phyloP scores from a whole-genome alignment of 306 rosid species.

The Corylus americana region DNA sequence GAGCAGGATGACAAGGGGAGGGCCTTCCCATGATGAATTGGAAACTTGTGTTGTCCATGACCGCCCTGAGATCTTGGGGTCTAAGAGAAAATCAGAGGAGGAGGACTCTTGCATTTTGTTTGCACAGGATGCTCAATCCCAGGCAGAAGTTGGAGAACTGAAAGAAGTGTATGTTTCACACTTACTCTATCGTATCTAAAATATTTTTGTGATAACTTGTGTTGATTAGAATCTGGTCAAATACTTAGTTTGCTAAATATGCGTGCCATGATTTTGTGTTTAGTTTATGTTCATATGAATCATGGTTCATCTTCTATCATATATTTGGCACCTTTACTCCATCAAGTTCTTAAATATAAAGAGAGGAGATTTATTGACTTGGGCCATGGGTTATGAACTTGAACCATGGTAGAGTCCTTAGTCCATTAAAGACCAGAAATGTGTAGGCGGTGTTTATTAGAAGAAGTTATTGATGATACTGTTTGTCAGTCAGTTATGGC shows the following conservation, averaged over 20 bases:
- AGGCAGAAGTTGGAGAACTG: slow-evolving; percentile 58
- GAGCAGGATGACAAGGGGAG: slow-evolving; percentile 28
- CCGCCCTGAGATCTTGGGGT: slow-evolving; percentile 33
- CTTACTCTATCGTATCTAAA: slow-evolving; percentile 12
- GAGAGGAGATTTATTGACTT: slow-evolving; percentile 9
- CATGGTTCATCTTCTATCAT: background rate
- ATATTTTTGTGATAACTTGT: background rate
- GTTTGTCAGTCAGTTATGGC: background rate
- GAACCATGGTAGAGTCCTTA: background rate
- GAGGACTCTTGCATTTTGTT: slow-evolving; percentile 54
- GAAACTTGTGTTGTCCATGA: slow-evolving; percentile 42
- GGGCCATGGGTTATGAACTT: slow-evolving; percentile 15
- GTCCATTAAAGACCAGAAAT: background rate
- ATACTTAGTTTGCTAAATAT: slow-evolving; percentile 2
- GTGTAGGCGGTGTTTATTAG: background rate
- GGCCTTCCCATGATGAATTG: slow-evolving; percentile 39
- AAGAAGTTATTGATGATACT: background rate
- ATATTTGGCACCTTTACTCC: background rate
- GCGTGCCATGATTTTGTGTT: background rate
- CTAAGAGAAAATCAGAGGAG: slow-evolving; percentile 55
- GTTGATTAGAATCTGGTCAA: slow-evolving; percentile 7
- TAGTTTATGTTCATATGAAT: slow-evolving; percentile 19
- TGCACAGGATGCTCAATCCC: slow-evolving; percentile 63
- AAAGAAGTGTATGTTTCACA: slow-evolving; percentile 62
- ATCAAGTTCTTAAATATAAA: background rate